A percentile compares a stretch with the other conserved stretches of the same genome.
Evolutionary conservation across 257 asterid species (phyloP).

Genomic region (Osmanthus fragrans): DNA sequence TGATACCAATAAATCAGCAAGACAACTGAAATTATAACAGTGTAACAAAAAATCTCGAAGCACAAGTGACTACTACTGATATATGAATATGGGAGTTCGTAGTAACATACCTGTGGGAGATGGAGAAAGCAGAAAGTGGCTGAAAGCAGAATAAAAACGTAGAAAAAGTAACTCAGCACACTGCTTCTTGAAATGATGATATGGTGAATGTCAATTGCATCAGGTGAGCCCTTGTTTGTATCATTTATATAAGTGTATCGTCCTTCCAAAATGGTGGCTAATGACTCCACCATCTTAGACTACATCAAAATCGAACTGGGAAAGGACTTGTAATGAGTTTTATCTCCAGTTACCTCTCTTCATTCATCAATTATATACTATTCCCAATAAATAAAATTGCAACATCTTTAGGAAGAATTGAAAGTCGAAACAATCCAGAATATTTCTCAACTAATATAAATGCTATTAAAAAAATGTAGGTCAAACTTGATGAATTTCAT

Average conservation of each 20-base stretch:
- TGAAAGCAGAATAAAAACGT: slow-evolving; percentile 39
- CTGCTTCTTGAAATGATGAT: slow-evolving; percentile 41
- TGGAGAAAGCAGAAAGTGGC: slow-evolving; percentile 35
- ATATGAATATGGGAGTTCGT: not conserved
- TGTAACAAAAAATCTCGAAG: not conserved
- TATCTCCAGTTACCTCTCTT: not conserved
- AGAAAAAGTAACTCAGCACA: slow-evolving; percentile 32
- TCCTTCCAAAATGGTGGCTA: slow-evolving; percentile 34
- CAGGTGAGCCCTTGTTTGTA: slow-evolving; percentile 44
- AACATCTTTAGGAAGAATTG: not conserved
- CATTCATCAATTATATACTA: not conserved
- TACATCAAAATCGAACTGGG: slow-evolving; percentile 14
- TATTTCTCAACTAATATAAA: not conserved
- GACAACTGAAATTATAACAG: not conserved
- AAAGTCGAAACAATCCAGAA: not conserved
- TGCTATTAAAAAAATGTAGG: not conserved
- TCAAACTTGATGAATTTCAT: not conserved
- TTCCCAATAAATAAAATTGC: not conserved
- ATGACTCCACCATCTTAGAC: slow-evolving; percentile 33
- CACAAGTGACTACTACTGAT: not conserved
- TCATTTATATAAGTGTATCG: slow-evolving; percentile 58
- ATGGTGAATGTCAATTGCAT: slow-evolving; percentile 73
- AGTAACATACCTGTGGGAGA: slow-evolving; percentile 44
- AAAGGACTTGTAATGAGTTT: not conserved
- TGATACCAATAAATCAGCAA: not conserved